phyloP scores from a whole-genome alignment of 1,284 basidiomycete genomes.

The Mycosarcoma maydis region DNA sequence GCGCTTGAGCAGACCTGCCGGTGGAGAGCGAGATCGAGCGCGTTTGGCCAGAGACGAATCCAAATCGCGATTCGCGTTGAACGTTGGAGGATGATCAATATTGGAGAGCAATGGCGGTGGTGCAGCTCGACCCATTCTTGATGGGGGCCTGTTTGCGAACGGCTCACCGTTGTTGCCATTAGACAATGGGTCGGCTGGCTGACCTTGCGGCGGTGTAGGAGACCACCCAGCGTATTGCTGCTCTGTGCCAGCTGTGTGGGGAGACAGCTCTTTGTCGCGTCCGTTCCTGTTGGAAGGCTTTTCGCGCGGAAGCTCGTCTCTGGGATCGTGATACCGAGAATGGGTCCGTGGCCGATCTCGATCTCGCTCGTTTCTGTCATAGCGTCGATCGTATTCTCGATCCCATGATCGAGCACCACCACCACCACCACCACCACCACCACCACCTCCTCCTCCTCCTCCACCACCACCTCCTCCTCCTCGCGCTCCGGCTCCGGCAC shows the following conservation, averaged over 20 bases:
- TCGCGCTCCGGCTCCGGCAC: too few relatives aligned
- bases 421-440: too few relatives aligned
- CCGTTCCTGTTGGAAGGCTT: slow-evolving; percentile 4
- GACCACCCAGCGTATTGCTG: slow-evolving; percentile 19
- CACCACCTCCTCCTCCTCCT: too few relatives aligned
- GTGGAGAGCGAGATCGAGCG: slow-evolving; percentile 36
- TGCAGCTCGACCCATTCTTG: slow-evolving; percentile 27
- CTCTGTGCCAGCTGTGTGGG: slow-evolving; percentile 1
- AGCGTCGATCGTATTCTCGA: slow-evolving; percentile 1
- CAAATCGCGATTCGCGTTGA: not conserved
- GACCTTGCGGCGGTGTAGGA: slow-evolving; percentile 14
- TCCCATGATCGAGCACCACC: not conserved
- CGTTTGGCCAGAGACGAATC: slow-evolving; percentile 14
- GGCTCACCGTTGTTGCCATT: slow-evolving; percentile 10
- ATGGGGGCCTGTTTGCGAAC: slow-evolving; percentile 15
- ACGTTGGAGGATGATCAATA: not conserved
- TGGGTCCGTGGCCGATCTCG: slow-evolving; percentile 10
- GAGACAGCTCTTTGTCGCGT: slow-evolving; percentile 12
- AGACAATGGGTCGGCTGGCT: not conserved
- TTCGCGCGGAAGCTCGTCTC: slow-evolving; percentile 2
- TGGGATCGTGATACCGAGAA: slow-evolving; percentile 3
- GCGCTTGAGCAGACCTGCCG: slow-evolving; percentile 40
- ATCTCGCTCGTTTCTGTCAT: slow-evolving; percentile 13
- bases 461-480: too few relatives aligned
- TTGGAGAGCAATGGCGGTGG: slow-evolving; percentile 21